Evolutionary conservation across 257 asterid genomes (phyloP).

Genomic region (Plantago major): DNA sequence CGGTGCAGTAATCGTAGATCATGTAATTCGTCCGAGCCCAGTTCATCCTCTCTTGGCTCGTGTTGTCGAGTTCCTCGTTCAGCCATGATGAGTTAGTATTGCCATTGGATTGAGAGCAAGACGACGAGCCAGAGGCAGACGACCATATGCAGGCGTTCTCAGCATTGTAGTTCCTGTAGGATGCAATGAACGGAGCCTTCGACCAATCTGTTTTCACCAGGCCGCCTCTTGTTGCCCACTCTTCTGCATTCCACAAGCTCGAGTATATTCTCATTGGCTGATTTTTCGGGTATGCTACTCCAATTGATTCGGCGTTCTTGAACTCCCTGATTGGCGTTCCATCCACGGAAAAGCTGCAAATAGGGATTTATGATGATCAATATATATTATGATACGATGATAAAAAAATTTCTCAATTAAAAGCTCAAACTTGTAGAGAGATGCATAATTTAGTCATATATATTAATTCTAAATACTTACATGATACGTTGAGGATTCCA

Average conservation of each 20-base stretch:
- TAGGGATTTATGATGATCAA: no score
- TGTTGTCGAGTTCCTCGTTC: neutral
- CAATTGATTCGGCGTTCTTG: constrained; percentile 21
- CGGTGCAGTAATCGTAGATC: neutral
- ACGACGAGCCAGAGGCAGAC: neutral
- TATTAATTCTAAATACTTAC: neutral
- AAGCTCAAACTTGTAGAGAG: no score
- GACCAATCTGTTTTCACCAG: constrained; percentile 28
- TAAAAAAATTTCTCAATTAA: no score
- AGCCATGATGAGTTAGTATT: neutral
- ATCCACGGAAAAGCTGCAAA: constrained; percentile 18
- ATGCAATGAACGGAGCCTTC: constrained; percentile 25
- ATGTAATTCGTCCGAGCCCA: constrained; percentile 4
- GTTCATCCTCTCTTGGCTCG: constrained; percentile 3
- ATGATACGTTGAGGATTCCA: constrained; percentile 7
- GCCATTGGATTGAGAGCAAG: neutral
- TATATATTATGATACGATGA: no score
- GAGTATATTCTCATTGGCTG: constrained; percentile 29
- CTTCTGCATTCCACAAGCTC: constrained; percentile 19
- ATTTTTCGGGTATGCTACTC: constrained; percentile 24
- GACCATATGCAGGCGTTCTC: neutral
- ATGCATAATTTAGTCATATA: no score
- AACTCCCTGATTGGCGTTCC: constrained; percentile 26
- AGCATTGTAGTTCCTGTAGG: constrained; percentile 20
- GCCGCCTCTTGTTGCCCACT: constrained; percentile 19